phyloP scores from a whole-genome alignment of 106 monocot species.

The Dendrobium huoshanense region DNA sequence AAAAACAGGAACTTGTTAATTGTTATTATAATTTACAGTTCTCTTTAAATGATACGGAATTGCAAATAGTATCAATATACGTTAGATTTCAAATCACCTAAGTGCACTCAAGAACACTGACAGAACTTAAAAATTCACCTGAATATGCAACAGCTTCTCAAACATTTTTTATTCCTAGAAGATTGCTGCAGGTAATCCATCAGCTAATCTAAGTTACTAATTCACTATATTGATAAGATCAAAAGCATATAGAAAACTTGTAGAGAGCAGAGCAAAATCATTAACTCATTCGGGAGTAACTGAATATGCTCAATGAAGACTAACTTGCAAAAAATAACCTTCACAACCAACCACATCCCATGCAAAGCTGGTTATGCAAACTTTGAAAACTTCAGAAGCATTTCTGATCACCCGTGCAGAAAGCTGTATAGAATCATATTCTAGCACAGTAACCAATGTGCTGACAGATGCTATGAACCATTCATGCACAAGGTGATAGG shows the following conservation, averaged over 20 bases:
- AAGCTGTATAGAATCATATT: not conserved
- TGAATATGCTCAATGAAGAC: not conserved
- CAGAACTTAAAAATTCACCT: not conserved
- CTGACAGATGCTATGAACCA: not conserved
- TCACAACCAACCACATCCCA: not conserved
- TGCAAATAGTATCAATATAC: not conserved
- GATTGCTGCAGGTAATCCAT: not conserved
- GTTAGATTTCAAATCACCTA: not conserved
- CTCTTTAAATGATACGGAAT: not conserved
- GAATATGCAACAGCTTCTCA: not conserved
- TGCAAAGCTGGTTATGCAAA: not conserved
- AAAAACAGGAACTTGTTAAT: not conserved
- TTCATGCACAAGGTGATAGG: not conserved
- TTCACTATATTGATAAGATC: not conserved
- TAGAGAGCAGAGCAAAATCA: not conserved
- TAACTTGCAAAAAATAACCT: not conserved
- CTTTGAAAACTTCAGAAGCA: not conserved
- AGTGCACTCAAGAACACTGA: not conserved
- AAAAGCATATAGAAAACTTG: not conserved
- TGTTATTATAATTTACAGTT: not conserved
- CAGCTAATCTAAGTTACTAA: not conserved
- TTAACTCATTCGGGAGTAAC: not conserved
- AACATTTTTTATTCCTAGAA: not conserved
- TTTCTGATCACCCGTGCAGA: not conserved
- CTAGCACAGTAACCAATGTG: not conserved